A percentile compares a stretch with the other conserved stretches of the same genome.
Evolutionary conservation across 1,284 basidiomycete genomes (phyloP).

Genomic region (Apiotrichum gracile): DNA sequence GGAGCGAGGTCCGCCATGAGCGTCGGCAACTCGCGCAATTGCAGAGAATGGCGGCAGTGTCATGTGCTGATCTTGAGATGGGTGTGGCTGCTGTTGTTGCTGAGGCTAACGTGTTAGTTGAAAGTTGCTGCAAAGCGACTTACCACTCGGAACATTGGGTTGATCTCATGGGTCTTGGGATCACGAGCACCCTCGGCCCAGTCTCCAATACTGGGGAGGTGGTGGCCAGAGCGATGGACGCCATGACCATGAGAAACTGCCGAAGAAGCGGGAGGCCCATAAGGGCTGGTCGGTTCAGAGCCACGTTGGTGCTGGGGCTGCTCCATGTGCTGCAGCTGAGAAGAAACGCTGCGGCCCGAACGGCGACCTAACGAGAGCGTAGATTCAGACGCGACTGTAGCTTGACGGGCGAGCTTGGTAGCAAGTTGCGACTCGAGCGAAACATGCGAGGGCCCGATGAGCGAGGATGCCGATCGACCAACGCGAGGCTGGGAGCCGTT

Average conservation of each 20-base stretch:
- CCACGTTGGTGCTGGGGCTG: neutral
- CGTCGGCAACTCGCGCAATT: slow-evolving; percentile 41
- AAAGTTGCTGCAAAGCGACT: slow-evolving; percentile 41
- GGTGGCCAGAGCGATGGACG: slow-evolving; percentile 15
- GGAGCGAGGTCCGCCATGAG: neutral
- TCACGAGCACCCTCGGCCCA: slow-evolving; percentile 28
- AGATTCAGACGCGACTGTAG: slow-evolving; percentile 54
- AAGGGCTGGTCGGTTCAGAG: slow-evolving; percentile 35
- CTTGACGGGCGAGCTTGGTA: slow-evolving; percentile 66
- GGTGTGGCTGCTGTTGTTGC: slow-evolving; percentile 24
- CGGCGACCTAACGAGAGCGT: slow-evolving; percentile 12
- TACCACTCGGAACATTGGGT: slow-evolving; percentile 87
- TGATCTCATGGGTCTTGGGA: slow-evolving; percentile 53
- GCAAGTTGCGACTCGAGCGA: slow-evolving; percentile 73
- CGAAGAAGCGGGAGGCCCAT: slow-evolving; percentile 27
- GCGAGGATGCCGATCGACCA: slow-evolving; percentile 55
- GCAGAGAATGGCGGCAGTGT: slow-evolving; percentile 47
- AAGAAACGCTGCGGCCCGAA: neutral
- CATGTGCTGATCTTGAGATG: slow-evolving; percentile 28
- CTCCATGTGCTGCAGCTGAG: slow-evolving; percentile 6
- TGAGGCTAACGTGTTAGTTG: neutral
- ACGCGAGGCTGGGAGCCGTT: slow-evolving; percentile 48
- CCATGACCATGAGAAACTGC: slow-evolving; percentile 35
- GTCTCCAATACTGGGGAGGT: slow-evolving; percentile 50
- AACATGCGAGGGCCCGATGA: slow-evolving; percentile 69